A percentile compares a stretch with the other conserved stretches of the same genome.
Conservation (phyloP, 1,284 basidiomycete species). For the Laetiporus sulphureus region DNA sequence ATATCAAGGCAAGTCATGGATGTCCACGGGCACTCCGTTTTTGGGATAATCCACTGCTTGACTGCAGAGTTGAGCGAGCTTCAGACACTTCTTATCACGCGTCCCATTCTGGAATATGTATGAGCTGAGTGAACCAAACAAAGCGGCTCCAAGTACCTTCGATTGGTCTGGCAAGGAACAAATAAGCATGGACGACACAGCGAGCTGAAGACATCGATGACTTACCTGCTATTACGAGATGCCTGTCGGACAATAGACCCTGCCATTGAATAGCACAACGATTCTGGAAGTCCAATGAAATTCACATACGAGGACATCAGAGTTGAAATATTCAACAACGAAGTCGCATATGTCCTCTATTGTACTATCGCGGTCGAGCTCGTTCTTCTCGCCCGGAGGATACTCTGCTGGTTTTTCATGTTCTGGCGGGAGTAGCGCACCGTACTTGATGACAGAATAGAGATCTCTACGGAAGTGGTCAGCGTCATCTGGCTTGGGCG, state of each 20-base stretch:
- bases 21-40: conserved; percentile 60
- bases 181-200: too few species aligned
- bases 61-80: conserved; percentile 59
- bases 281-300: too few species aligned
- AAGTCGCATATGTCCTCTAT: conserved; percentile 78
- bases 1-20: conserved; percentile 36
- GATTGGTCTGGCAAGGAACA: conserved; percentile 59
- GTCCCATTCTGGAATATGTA: conserved; percentile 52
- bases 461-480: conserved; percentile 22
- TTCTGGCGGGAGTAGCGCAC: conserved; percentile 43
- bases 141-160: conserved; percentile 31
- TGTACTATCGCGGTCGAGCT: conserved; percentile 41
- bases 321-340: conserved; percentile 77
- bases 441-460: conserved; percentile 31
- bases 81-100: conserved; percentile 53
- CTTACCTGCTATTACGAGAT: conserved; percentile 69
- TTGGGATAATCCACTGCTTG: conserved; percentile 71
- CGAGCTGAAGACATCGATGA: conserved; percentile 4
- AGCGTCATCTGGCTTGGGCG: not conserved
- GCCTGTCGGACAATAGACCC: conserved; percentile 63
- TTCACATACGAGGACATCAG: conserved; percentile 65
- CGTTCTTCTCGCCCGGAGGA: conserved; percentile 23
- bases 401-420: conserved; percentile 52
- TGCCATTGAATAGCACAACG: too few species aligned
- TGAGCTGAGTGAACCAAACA: not conserved